Evolutionary conservation across 2,329 filamentous ascomycete genomes (phyloP).

Genomic region (Pestalotiopsis sp.): DNA sequence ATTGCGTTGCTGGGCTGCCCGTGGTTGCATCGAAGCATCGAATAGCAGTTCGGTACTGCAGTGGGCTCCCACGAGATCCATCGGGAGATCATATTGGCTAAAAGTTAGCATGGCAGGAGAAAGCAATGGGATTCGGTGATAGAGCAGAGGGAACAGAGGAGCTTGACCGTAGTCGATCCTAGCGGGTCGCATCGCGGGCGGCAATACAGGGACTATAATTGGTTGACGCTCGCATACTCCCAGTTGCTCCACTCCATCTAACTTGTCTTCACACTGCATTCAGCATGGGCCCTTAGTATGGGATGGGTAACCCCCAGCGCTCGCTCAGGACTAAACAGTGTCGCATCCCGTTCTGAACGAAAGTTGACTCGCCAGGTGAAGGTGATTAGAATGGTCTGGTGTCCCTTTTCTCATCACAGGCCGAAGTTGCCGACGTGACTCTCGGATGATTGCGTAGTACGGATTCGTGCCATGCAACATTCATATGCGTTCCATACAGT

Average conservation of each 20-base stretch:
- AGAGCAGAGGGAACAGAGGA: neutral
- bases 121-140: conserved; percentile 4
- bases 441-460: neutral
- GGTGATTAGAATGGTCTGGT: neutral
- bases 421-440: neutral
- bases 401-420: neutral
- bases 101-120: neutral
- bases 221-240: neutral
- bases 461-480: neutral
- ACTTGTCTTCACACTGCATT: conserved; percentile 9
- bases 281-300: neutral
- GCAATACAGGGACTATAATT: conserved; percentile 4
- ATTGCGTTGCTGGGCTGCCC: neutral
- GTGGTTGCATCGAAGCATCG: conserved; percentile 1
- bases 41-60: neutral
- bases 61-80: conserved; percentile 1
- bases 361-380: neutral
- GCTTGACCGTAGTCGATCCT: neutral
- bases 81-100: neutral
- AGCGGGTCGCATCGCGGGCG: conserved; percentile 7
- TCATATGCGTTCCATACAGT: conserved; percentile 5
- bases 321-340: neutral
- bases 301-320: neutral
- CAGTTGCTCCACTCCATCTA: conserved; percentile 4
- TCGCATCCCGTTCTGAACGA: neutral